Conservation (phyloP, 768 basidiomycete genomes). For the Lentinus brumalis region DNA sequence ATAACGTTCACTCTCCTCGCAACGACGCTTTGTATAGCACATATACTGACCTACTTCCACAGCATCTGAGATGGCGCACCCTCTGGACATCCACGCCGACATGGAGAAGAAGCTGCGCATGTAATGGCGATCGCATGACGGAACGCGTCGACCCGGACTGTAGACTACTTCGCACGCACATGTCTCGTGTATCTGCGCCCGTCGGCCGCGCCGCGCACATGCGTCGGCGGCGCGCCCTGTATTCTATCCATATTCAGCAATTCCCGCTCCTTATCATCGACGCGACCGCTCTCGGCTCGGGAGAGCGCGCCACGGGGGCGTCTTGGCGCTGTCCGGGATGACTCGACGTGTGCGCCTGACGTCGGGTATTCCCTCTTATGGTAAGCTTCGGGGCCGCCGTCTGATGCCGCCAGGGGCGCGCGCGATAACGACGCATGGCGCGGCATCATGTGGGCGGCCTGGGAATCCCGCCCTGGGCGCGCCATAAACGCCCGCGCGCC, state of each 20-base stretch:
- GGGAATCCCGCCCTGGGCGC: conserved; percentile 1
- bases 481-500: not conserved
- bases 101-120: conserved; percentile 53
- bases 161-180: not conserved
- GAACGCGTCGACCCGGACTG: not conserved
- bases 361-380: not conserved
- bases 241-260: not conserved
- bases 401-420: not conserved
- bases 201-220: no score
- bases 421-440: conserved; percentile 8
- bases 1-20: not conserved
- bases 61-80: conserved; percentile 35
- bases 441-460: not conserved
- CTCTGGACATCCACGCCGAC: conserved; percentile 46
- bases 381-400: conserved; percentile 6
- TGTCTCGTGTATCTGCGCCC: not conserved
- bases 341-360: conserved; percentile 10
- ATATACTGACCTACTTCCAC: not conserved
- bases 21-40: not conserved
- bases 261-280: not conserved
- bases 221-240: not conserved
- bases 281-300: not conserved
- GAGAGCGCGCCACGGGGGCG: not conserved
- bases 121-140: conserved; percentile 13
- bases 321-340: not conserved